phyloP scores from a whole-genome alignment of 2,329 filamentous ascomycete species.

The Fusarium acutatum region DNA sequence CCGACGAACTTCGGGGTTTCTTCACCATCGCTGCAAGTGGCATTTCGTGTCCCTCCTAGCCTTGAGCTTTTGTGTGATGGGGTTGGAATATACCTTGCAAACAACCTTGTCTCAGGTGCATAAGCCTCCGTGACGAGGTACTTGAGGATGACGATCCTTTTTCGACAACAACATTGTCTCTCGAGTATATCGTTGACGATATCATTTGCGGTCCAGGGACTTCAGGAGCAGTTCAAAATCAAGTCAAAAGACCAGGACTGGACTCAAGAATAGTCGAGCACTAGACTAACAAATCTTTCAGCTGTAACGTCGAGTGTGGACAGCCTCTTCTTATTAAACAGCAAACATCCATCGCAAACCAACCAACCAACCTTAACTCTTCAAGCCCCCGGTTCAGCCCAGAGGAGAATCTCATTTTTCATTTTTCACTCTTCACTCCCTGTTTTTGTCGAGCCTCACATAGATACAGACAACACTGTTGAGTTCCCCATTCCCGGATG shows the following conservation, averaged over 20 bases:
- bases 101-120: conserved; percentile 19
- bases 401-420: conserved; percentile 29
- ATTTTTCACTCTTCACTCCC: conserved; percentile 29
- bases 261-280: background rate
- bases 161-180: conserved; percentile 3
- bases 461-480: background rate
- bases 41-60: conserved; percentile 15
- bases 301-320: conserved; percentile 7
- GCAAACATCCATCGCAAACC: background rate
- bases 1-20: conserved; percentile 30
- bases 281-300: background rate
- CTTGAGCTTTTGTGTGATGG: conserved; percentile 6
- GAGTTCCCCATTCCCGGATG: conserved; percentile 13
- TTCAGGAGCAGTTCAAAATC: background rate
- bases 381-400: conserved; percentile 17
- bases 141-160: conserved; percentile 11
- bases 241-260: background rate
- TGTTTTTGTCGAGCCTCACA: conserved; percentile 16
- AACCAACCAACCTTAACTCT: conserved; percentile 11
- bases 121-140: background rate
- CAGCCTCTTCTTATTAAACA: background rate
- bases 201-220: background rate
- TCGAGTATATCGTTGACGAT: conserved; percentile 12
- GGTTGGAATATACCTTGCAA: conserved; percentile 24
- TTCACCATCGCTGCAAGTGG: conserved; percentile 24